Base-by-base conservation (phyloP, 1,139 yeast species). In the Candida mesenterica region DNA sequence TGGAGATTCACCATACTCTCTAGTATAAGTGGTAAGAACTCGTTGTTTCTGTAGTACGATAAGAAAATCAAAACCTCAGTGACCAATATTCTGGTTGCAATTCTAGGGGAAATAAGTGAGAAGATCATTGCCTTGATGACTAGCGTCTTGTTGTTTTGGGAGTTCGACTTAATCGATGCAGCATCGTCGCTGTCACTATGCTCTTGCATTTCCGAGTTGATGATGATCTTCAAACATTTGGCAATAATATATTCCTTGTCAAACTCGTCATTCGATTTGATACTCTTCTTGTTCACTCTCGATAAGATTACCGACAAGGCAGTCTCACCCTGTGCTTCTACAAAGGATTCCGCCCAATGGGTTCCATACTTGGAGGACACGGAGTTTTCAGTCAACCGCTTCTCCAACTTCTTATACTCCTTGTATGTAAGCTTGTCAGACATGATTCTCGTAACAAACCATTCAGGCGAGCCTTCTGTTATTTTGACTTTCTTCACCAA, bases 221-320 rank as follows among this genome's bases (percentile, higher is more conserved):
- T 39, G 3, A 68, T 59, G 36, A 55, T 55, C 39, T 59, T 65
- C 33, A 70, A 55, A 40, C 75, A 69, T 42, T 56, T 58, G 9
- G 70, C 64, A 19, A 70, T 67, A 13, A 54, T 44, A 37, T 46
- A 65, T 42, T 70, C 76, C 38, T 55, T 60, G 36, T 69, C 74
- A 28, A 69, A 65, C 40, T 69, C 75, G 24, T 68, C 73, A 41
- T 70, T 68, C 1, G 59, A 63, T 45, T 70, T 70, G 39, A 69
- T 68, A 43, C 71, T 65, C 44, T 68, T 67, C 41, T 60, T 66
- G 43, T 66, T 68, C 25, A 68, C 58, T 31, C 71, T 50, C 2
- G 67, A 51, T 24, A 70, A 59, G 10, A 65, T 57, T 5, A 67
- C 73, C 1, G 72, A 59, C 15, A 70, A 53, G 0, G 75, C 75